A percentile compares a stretch with the other conserved stretches of the same genome.
Conservation (phyloP, 139 green algal genomes). For the Chlamydomonas schloesseri region DNA sequence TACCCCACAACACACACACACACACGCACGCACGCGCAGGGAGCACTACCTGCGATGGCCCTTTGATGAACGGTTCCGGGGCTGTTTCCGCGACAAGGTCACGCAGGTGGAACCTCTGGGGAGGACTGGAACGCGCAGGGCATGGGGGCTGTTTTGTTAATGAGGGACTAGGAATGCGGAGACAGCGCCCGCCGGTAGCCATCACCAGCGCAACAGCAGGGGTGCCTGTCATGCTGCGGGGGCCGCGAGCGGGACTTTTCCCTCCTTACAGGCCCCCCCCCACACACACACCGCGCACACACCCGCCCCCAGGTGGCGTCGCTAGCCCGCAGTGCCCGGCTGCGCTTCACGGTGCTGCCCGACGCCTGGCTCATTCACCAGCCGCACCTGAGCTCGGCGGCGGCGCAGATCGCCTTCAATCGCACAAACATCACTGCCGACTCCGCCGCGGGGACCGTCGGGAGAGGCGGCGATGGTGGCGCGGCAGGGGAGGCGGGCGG, state of each 20-base stretch:
- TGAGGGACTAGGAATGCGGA: too few species aligned
- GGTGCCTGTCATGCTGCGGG: too few species aligned
- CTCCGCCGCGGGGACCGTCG: too few species aligned
- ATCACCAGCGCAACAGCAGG: too few species aligned
- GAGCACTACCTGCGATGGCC: background rate
- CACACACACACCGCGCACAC: background rate
- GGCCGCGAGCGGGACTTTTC: too few species aligned
- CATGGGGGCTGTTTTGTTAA: too few species aligned
- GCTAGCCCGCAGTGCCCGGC: background rate
- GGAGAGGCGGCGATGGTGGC: too few species aligned
- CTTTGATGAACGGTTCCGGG: slow-evolving; percentile 29
- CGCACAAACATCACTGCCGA: background rate
- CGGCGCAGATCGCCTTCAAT: background rate
- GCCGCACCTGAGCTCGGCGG: slow-evolving; percentile 8
- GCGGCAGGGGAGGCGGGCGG: too few species aligned
- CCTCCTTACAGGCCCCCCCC: slow-evolving; percentile 14
- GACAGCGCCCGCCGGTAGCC: too few species aligned
- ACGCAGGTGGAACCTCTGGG: background rate
- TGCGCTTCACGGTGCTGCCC: background rate
- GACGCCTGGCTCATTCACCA: slow-evolving; percentile 31
- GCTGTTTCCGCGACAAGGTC: slow-evolving; percentile 40
- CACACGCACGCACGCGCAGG: background rate
- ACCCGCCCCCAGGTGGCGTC: background rate
- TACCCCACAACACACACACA: background rate
- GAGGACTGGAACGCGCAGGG: too few species aligned